Conservation (phyloP, 305 asterid genomes). For the Ajuga reptans region DNA sequence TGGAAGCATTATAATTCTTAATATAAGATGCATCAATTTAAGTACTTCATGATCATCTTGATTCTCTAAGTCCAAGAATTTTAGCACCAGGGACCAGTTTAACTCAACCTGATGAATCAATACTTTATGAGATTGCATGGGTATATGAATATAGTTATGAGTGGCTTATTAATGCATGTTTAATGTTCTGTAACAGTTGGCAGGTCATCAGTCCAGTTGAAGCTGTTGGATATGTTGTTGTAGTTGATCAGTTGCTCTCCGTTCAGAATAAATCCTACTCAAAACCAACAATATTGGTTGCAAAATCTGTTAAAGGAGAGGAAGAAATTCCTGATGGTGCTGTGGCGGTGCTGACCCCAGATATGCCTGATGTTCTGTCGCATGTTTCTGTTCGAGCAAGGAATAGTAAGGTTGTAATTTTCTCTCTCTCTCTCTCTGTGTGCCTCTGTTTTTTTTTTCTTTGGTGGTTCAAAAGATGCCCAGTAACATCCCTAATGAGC, state of each 20-base stretch:
- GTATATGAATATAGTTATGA: neutral
- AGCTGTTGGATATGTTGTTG: slow-evolving; percentile 88
- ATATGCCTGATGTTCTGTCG: slow-evolving; percentile 98
- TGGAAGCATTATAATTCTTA: neutral
- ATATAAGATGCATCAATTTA: slow-evolving; percentile 7
- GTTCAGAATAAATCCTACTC: slow-evolving; percentile 76
- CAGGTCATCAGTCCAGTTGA: slow-evolving; percentile 98
- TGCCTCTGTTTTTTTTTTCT: neutral
- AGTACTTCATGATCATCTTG: slow-evolving; percentile 1
- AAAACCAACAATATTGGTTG: slow-evolving; percentile 82
- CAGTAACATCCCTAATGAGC: slow-evolving; percentile 10
- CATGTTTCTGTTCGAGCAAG: slow-evolving; percentile 99
- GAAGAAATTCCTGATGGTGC: slow-evolving; percentile 99
- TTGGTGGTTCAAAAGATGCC: neutral
- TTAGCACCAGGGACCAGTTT: slow-evolving; percentile 7
- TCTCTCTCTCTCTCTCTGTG: neutral
- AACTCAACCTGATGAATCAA: neutral
- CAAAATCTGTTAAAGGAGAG: slow-evolving; percentile 89
- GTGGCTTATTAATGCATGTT: slow-evolving; percentile 21
- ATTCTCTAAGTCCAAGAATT: neutral
- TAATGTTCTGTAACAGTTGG: slow-evolving; percentile 59
- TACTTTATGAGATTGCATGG: neutral
- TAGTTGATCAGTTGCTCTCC: slow-evolving; percentile 82
- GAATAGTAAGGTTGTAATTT: slow-evolving; percentile 74
- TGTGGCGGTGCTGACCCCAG: slow-evolving; percentile 91